Percentiles rank a stretch among this genome's conserved stretches.
phyloP scores from a whole-genome alignment of 768 basidiomycete species.

The Cystobasidium onofrii region DNA sequence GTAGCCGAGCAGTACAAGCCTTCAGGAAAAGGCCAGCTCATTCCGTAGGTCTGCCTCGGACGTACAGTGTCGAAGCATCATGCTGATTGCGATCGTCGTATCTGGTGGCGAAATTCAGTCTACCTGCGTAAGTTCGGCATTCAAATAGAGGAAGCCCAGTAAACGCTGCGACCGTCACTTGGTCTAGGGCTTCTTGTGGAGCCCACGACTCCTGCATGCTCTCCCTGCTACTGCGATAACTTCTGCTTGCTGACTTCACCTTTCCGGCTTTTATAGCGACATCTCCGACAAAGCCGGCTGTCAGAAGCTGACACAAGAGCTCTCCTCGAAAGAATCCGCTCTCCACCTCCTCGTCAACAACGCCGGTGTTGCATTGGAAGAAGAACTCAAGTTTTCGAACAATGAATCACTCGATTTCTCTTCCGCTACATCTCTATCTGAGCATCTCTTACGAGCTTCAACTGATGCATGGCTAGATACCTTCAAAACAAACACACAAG shows the following conservation, averaged over 20 bases:
- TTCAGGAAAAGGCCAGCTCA: not conserved
- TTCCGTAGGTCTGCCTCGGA: not conserved
- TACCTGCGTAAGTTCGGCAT: slow-evolving; percentile 7
- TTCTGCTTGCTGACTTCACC: not conserved
- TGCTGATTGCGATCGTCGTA: not conserved
- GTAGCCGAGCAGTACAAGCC: slow-evolving; percentile 40
- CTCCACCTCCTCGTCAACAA: slow-evolving; percentile 21
- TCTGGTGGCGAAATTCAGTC: not conserved
- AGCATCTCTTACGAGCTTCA: not conserved
- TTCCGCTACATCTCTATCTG: not conserved
- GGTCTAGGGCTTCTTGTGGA: too few relatives aligned
- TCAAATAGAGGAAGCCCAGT: too few relatives aligned
- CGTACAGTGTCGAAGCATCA: too few relatives aligned
- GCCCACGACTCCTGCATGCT: too few relatives aligned
- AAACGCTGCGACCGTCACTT: too few relatives aligned
- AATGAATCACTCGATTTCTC: not conserved
- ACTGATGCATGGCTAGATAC: not conserved
- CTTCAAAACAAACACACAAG: not conserved
- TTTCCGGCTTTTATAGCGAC: not conserved
- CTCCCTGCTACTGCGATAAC: too few relatives aligned
- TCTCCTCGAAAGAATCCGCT: not conserved
- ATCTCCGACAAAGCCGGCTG: slow-evolving; percentile 19
- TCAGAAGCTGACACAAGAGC: not conserved
- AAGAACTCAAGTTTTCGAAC: not conserved
- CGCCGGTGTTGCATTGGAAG: not conserved